Conservation (phyloP, 176 grass and related monocot genomes). For the Lolium rigidum region DNA sequence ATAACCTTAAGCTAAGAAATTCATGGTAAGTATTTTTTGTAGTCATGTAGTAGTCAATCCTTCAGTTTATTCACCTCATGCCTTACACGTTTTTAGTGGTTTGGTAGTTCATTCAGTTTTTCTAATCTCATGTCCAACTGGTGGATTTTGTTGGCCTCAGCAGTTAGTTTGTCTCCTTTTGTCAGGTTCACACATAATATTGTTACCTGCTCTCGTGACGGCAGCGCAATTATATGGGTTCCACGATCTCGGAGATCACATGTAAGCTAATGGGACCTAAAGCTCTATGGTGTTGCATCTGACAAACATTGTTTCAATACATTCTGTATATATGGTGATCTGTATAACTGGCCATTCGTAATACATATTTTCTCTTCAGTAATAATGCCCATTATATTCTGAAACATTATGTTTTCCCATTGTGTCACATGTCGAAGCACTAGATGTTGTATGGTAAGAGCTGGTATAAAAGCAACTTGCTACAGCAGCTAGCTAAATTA, state of each 20-base stretch:
- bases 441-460: not conserved
- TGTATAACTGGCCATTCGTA: constrained; percentile 20
- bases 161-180: constrained; percentile 39
- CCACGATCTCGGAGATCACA: constrained; percentile 96
- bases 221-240: constrained; percentile 99
- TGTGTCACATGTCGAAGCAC: not conserved
- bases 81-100: constrained; percentile 13
- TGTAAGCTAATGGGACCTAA: constrained; percentile 52
- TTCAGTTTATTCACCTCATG: not conserved
- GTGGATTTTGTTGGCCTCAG: constrained; percentile 21
- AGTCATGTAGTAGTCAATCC: constrained; percentile 31
- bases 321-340: constrained; percentile 12
- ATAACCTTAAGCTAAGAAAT: constrained; percentile 92
- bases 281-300: not conserved
- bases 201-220: constrained; percentile 98
- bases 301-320: not conserved
- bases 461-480: constrained; percentile 31
- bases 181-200: constrained; percentile 96
- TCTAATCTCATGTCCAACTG: not conserved
- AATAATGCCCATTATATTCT: constrained; percentile 18
- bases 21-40: constrained; percentile 78
- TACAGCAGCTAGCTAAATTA: not conserved
- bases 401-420: constrained; percentile 25
- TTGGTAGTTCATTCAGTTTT: constrained; percentile 19
- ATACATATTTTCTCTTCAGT: constrained; percentile 11